Conservation (phyloP, 495 filamentous ascomycete species). For the Tuber indicum region DNA sequence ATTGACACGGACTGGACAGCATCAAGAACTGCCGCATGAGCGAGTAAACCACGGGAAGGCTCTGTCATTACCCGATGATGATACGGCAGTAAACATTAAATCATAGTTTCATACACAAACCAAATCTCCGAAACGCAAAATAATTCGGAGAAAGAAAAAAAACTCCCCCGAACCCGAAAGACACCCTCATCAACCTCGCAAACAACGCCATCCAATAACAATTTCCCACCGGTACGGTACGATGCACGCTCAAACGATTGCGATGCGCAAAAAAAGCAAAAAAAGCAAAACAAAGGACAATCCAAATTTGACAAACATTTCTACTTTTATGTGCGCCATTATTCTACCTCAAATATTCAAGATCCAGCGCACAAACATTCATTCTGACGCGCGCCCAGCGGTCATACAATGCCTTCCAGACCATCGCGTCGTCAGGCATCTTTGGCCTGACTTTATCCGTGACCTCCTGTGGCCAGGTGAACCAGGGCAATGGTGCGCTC, state of each 20-base stretch:
- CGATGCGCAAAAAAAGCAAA: neutral
- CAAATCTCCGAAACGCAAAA: neutral
- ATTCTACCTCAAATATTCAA: conserved; percentile 22
- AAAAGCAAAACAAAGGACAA: neutral
- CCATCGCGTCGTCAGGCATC: conserved; percentile 44
- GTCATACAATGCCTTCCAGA: conserved; percentile 46
- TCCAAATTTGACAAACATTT: neutral
- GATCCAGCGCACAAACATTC: conserved; percentile 44
- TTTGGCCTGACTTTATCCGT: conserved; percentile 43
- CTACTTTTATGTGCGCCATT: neutral
- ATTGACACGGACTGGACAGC: no score
- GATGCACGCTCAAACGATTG: neutral
- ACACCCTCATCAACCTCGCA: neutral
- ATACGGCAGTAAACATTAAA: no score
- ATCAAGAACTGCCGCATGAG: no score
- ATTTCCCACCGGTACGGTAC: neutral
- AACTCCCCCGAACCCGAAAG: neutral
- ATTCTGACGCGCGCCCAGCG: conserved; percentile 41
- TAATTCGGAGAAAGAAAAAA: neutral
- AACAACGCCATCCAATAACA: neutral
- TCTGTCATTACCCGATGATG: no score
- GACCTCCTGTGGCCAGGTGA: conserved; percentile 43
- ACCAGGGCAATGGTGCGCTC: conserved; percentile 48
- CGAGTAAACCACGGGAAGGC: no score
- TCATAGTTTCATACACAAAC: no score